Evolutionary conservation across 306 rosid genomes (phyloP), one percentile per base, ranked within the genome.

Genomic region (Geum urbanum): DNA sequence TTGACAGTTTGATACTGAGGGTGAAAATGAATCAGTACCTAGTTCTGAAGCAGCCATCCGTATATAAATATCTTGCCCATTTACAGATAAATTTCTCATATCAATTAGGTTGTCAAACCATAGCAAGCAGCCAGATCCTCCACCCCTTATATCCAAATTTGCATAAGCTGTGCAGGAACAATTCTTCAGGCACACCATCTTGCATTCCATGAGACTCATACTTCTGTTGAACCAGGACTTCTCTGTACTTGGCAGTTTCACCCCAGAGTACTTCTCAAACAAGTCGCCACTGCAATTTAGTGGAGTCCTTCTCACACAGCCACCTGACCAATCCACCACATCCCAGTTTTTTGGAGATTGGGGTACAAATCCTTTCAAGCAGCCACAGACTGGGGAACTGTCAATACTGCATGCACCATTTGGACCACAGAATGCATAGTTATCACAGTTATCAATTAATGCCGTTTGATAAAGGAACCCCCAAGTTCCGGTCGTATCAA

Each of bases 71-170:
- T 78, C 87, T 69, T 78, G 86, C 5, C 89, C 87, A 61, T 71
- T 74, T 15, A 57, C 70, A 6, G 4, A 9, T 11, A 49, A 56
- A 20, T 60, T 52, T 66, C 61, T 79, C 14, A 74, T 11, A 12
- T 82, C 84, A 37, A 74, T 9, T 68, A 82, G 44, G 15, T 79
- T 20, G 35, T 67, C 48, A 32, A 76, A 79, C 86, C 89, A 82
- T 66, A 82, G 62, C 51, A 79, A 66, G 76, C 86, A 85, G n/a
- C 88, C 88, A 63, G 76, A 74, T 67, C 80, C 80, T 18, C 73
- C 74, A 61, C 70, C 79, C 47, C 13, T 40, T 47, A n/a, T 40
- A 62, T 62, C 49, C 64, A 49, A 50, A 50, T 67, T 15, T 15
- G 48, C 47, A 49, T 48, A 72, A 20, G 62, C 76, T 8, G 48